Evolutionary conservation across 257 asterid genomes (phyloP), one percentile per base, ranked within the genome.

Genomic region (Salvia splendens): DNA sequence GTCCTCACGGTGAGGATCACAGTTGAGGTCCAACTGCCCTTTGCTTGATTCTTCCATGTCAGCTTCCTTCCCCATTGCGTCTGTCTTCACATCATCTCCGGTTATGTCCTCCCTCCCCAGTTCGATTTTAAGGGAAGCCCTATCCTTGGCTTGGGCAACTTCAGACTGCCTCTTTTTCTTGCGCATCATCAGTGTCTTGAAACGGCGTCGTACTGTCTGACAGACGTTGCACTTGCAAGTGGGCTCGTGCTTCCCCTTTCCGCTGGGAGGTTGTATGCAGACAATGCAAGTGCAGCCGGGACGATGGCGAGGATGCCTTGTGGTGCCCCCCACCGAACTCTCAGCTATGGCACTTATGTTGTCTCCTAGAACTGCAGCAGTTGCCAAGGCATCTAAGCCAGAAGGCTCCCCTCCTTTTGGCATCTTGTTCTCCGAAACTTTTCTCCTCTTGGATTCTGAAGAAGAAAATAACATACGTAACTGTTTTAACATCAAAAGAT

Each of bases 251-350:
- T 81, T 89, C n/a, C 96, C 96, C 71, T n/a, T n/a, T n/a, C n/a
- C n/a, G n/a, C n/a, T n/a, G n/a, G n/a, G n/a, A n/a, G n/a, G n/a
- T n/a, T n/a, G 99, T 55, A 91, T 94, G 86, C 99, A 94, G 43
- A 94, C 99, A 3, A 94, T 94, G 87, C 99, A 94, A 14, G 79
- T 45, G 88, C 99, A 94, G 4, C 99, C 99, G 0, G 91, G 89
- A 17, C 99, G 96, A 67, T 95, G 99, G 1, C 99, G 88, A 7
- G 99, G 99, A 36, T 95, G 99, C 66, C 78, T 80, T 0, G 99
- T 95, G 42, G 99, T 91, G 76, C 88, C 84, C 14, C 85, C 93
- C 4, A 69, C 78, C 3, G 95, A 74, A 38, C 74, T 59, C 61
- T 90, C 99, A 0, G 64, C 88, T 16, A 83, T 41, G 38, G 84